Evolutionary conservation across 164 flowering plant genomes (phyloP).

Genomic region (Protea cynaroides): DNA sequence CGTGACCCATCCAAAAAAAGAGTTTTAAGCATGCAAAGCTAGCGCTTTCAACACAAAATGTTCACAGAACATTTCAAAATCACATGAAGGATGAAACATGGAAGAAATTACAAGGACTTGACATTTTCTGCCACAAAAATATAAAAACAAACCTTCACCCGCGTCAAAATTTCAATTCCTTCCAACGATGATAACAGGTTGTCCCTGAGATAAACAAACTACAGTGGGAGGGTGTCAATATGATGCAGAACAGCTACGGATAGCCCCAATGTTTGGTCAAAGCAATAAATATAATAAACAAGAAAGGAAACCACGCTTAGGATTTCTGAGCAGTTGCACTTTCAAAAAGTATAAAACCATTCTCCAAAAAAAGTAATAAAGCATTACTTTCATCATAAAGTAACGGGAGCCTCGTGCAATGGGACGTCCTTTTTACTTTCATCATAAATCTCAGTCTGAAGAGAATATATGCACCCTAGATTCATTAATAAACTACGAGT

Average conservation of each 20-base stretch:
- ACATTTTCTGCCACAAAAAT: background rate
- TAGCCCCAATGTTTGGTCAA: too few relatives aligned
- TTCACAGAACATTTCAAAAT: too few relatives aligned
- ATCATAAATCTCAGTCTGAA: too few relatives aligned
- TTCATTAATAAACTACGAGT: too few relatives aligned
- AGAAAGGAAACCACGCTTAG: background rate
- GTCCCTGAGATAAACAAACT: constrained; percentile 99
- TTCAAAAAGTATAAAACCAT: background rate
- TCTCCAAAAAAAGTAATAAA: background rate
- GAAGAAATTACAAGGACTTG: too few relatives aligned
- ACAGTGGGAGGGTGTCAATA: constrained; percentile 23
- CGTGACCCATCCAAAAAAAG: background rate
- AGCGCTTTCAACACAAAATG: too few relatives aligned
- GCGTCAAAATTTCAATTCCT: constrained; percentile 83
- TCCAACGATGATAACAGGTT: constrained; percentile 84
- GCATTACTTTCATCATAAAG: background rate
- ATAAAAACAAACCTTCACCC: constrained; percentile 78
- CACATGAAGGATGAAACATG: too few relatives aligned
- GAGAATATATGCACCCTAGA: too few relatives aligned
- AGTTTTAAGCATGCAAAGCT: background rate
- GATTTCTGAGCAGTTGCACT: too few relatives aligned
- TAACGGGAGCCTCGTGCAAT: too few relatives aligned
- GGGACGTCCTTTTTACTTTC: too few relatives aligned
- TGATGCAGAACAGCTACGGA: background rate
- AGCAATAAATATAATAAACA: background rate